A percentile compares a stretch with the other conserved stretches of the same genome.
phyloP scores from a whole-genome alignment of 2,329 filamentous ascomycete genomes.

The Trichoderma breve region DNA sequence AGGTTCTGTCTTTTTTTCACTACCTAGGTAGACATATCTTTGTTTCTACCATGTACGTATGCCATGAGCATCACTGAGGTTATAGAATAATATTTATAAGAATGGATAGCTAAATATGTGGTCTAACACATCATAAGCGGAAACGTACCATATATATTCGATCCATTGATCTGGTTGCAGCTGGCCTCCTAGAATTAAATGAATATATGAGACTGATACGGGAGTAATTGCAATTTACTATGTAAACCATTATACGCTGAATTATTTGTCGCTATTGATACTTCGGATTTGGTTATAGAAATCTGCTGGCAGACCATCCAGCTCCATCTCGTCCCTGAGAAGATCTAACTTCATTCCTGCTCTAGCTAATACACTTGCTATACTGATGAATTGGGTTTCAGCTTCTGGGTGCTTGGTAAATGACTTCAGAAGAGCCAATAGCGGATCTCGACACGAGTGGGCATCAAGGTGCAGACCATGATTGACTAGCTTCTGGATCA shows the following conservation, averaged over 20 bases:
- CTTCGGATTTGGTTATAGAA: background rate
- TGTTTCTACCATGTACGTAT: background rate
- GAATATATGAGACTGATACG: fast-evolving
- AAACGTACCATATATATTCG: background rate
- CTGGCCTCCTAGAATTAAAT: background rate
- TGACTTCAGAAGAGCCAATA: background rate
- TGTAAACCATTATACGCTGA: background rate
- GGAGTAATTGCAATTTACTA: background rate
- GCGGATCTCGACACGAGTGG: background rate
- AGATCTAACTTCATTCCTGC: background rate
- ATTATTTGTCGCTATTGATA: background rate
- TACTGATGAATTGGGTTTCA: background rate
- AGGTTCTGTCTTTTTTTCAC: background rate
- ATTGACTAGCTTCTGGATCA: background rate
- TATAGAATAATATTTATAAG: background rate
- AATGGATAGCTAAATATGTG: background rate
- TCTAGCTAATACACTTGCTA: background rate
- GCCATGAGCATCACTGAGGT: too few species aligned
- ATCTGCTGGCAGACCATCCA: background rate
- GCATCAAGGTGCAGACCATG: background rate
- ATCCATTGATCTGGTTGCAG: background rate
- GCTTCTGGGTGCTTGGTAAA: background rate
- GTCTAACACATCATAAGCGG: background rate
- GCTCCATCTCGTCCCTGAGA: background rate
- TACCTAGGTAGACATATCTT: background rate